These are phyloP conservation scores for Eimeria necatrix DNA, from an alignment of 169 alveolate species.

Conservation along the genomic window DNA sequence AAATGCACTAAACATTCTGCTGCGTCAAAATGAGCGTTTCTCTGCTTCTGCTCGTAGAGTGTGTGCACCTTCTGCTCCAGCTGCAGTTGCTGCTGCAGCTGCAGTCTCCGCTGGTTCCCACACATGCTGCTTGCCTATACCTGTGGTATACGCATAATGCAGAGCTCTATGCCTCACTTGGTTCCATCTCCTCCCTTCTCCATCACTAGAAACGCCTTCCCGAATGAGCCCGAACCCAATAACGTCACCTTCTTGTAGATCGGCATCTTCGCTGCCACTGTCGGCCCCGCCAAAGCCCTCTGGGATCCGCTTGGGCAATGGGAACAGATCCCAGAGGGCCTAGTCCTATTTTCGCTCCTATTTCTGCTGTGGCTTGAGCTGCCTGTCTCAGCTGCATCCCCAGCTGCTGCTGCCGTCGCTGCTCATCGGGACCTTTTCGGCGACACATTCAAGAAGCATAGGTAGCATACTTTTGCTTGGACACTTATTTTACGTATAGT, in stretches of 20 bases:
- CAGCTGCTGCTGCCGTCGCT: not conserved
- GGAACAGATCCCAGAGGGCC: not conserved
- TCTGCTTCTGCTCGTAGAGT: no score
- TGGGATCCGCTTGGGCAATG: not conserved
- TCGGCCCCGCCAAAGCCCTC: not conserved
- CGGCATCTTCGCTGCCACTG: slow-evolving; percentile 61
- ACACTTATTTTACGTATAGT: no score
- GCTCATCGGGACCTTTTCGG: no score
- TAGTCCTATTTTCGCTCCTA: not conserved
- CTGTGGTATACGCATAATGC: not conserved
- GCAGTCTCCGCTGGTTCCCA: not conserved
- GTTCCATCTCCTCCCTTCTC: slow-evolving; percentile 72
- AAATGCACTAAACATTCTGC: no score
- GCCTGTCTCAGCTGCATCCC: not conserved
- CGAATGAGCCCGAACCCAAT: slow-evolving; percentile 83
- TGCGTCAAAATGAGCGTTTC: no score
- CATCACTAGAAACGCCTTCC: slow-evolving; percentile 75
- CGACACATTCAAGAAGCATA: no score
- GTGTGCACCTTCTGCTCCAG: not conserved
- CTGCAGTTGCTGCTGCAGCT: slow-evolving; percentile 15
- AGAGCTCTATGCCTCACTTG: not conserved
- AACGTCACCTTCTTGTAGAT: slow-evolving; percentile 73
- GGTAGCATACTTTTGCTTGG: no score
- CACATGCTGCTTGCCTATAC: not conserved
- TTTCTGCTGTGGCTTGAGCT: not conserved